A percentile compares a stretch with the other conserved stretches of the same genome.
phyloP scores from a whole-genome alignment of 2,329 filamentous ascomycete genomes.

The Madurella mycetomatis region DNA sequence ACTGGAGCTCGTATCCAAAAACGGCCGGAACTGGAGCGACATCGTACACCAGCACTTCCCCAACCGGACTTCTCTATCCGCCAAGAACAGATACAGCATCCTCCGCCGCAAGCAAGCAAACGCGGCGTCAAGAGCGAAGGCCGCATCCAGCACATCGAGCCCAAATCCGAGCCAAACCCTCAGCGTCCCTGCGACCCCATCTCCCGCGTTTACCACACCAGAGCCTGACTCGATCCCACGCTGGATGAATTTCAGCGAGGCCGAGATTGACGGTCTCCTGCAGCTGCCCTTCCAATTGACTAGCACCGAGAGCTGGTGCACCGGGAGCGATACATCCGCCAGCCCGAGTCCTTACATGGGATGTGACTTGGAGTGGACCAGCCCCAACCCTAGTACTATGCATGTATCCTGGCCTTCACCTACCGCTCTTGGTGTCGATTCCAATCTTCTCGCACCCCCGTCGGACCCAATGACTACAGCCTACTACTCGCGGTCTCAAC shows the following conservation, averaged over 20 bases:
- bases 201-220: slow-evolving; percentile 1
- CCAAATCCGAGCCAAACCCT: slow-evolving; percentile 8
- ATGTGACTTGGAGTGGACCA: neutral
- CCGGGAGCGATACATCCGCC: neutral
- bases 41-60: slow-evolving; percentile 26
- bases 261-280: slow-evolving; percentile 9
- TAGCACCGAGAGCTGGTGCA: neutral
- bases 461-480: neutral
- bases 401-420: neutral
- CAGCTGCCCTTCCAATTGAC: neutral
- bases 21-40: slow-evolving; percentile 27
- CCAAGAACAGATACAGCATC: slow-evolving; percentile 27
- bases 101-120: slow-evolving; percentile 19
- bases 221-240: neutral
- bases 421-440: neutral
- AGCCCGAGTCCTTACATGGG: neutral
- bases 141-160: neutral
- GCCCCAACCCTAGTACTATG: neutral
- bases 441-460: neutral
- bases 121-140: neutral
- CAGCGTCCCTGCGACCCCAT: neutral
- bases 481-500: neutral
- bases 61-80: slow-evolving; percentile 25
- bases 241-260: slow-evolving; percentile 6
- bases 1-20: slow-evolving; percentile 19